These are phyloP conservation scores for Malassezia nana DNA, from an alignment of 1,284 basidiomycete species.

Conservation along the genomic window DNA sequence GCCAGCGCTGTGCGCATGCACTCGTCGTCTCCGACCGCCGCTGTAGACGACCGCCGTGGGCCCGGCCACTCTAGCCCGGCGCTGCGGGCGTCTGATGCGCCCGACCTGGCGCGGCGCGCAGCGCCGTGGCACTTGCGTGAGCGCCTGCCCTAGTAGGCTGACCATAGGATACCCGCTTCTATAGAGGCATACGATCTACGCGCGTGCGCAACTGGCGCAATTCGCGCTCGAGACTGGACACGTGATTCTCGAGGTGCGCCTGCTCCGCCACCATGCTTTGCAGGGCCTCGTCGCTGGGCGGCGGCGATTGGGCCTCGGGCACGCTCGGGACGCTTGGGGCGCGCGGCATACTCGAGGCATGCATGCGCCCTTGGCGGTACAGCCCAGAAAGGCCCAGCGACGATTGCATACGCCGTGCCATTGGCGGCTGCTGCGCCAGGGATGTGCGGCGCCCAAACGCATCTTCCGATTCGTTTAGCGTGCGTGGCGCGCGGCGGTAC, in stretches of 20 bases:
- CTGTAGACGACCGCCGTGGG: not conserved
- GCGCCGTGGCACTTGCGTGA: not conserved
- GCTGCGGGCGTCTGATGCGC: not conserved
- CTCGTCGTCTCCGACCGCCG: not conserved
- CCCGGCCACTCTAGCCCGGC: not conserved
- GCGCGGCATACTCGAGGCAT: not conserved
- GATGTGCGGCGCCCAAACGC: constrained; percentile 12
- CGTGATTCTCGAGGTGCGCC: constrained; percentile 1
- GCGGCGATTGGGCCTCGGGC: not conserved
- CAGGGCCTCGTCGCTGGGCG: not conserved
- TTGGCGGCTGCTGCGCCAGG: not conserved
- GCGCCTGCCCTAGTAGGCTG: not conserved
- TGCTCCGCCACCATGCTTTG: constrained; percentile 5
- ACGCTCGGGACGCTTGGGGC: not conserved
- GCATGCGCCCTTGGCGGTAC: constrained; percentile 7
- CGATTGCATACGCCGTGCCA: constrained; percentile 18
- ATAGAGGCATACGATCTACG: constrained; percentile 6
- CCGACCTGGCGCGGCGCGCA: not conserved
- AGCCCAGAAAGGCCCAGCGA: constrained; percentile 11
- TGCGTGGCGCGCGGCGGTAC: constrained; percentile 30
- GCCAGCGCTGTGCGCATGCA: not conserved
- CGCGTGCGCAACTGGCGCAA: constrained; percentile 8
- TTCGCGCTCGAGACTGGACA: constrained; percentile 10
- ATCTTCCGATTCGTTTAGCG: constrained; percentile 9
- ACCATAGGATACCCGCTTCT: not conserved